A percentile compares a stretch with the other conserved stretches of the same genome.
These are phyloP conservation scores for Canavalia ensiformis DNA, from an alignment of 306 rosid genomes.

Conservation along the genomic window DNA sequence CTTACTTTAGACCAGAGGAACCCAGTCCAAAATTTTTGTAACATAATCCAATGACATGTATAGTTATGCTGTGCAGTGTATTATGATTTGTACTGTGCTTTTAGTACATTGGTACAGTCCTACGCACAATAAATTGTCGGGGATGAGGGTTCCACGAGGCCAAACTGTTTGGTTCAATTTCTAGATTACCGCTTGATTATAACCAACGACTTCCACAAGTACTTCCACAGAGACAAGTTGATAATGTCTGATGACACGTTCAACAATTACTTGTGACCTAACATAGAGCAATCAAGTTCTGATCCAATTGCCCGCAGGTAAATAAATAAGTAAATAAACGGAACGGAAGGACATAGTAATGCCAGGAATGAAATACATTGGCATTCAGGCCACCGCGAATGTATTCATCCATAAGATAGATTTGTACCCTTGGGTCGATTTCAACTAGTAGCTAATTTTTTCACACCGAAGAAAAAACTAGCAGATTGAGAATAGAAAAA, in stretches of 20 bases:
- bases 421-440: neutral
- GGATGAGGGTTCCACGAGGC: neutral
- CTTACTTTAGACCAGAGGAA: no score
- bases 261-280: neutral
- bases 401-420: constrained; percentile 4
- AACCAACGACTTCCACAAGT: neutral
- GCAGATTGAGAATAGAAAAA: constrained; percentile 1
- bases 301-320: neutral
- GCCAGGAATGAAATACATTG: constrained; percentile 1
- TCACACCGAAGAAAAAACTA: constrained; percentile 21
- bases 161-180: neutral
- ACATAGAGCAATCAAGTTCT: constrained; percentile 4
- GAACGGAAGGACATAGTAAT: neutral
- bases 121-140: neutral
- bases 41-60: neutral
- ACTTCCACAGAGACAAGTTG: neutral
- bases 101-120: neutral
- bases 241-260: neutral
- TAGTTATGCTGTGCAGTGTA: neutral
- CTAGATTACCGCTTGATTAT: neutral
- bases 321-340: no score
- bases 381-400: neutral
- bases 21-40: neutral
- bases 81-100: neutral
- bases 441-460: constrained; percentile 26